These are phyloP conservation scores for Elymus sibiricus DNA, from an alignment of 176 grass and related monocot genomes.

Conservation along the genomic window DNA sequence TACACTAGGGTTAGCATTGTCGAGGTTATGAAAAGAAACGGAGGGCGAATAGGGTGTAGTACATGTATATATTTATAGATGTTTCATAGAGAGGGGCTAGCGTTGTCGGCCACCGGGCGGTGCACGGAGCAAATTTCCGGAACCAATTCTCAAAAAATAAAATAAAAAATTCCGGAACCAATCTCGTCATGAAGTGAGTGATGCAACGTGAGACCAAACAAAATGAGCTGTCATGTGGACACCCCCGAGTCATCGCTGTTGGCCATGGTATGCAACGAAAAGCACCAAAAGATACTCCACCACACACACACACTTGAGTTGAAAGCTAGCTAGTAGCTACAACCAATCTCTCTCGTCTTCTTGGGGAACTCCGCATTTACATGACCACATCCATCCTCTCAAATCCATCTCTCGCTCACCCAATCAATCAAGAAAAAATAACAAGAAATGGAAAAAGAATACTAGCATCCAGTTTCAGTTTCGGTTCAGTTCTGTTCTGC, in stretches of 20 bases:
- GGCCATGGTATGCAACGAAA: constrained; percentile 8
- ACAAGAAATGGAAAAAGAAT: constrained; percentile 12
- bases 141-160: no score
- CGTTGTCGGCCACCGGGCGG: constrained; percentile 12
- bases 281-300: background rate
- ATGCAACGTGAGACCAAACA: constrained; percentile 94
- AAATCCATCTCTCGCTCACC: constrained; percentile 46
- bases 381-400: constrained; percentile 11
- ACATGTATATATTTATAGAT: background rate
- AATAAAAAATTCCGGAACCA: no score
- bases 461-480: background rate
- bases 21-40: background rate
- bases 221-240: constrained; percentile 61
- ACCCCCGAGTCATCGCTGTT: constrained; percentile 1
- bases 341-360: constrained; percentile 19
- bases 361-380: constrained; percentile 42
- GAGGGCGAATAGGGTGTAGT: background rate
- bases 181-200: constrained; percentile 34
- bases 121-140: constrained; percentile 13
- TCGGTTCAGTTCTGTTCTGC: background rate
- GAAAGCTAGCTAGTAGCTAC: background rate
- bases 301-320: constrained; percentile 16
- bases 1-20: background rate
- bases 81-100: background rate
- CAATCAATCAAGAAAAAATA: constrained; percentile 24